Evolutionary conservation across 768 basidiomycete genomes (phyloP).

Genomic region (Arthromyces matolae): DNA sequence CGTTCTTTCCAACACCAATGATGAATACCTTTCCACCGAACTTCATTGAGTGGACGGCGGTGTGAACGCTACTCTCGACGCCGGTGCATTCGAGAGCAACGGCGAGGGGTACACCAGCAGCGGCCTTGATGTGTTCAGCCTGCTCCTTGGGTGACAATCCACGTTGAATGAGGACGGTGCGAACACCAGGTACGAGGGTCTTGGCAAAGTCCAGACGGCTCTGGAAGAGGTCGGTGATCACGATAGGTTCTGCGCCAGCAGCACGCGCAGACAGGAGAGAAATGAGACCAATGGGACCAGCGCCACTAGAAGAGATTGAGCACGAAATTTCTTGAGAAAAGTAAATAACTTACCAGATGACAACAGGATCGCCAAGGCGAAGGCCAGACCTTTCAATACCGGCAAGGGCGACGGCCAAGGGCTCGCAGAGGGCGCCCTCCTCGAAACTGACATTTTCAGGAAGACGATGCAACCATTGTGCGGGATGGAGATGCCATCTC

Average conservation of each 20-base stretch:
- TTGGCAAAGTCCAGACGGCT: slow-evolving; percentile 65
- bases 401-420: slow-evolving; percentile 62
- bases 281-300: slow-evolving; percentile 64
- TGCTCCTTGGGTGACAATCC: slow-evolving; percentile 43
- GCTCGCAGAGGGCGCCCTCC: slow-evolving; percentile 67
- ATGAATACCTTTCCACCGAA: slow-evolving; percentile 70
- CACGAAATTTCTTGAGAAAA: background rate
- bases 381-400: slow-evolving; percentile 64
- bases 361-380: slow-evolving; percentile 58
- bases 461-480: slow-evolving; percentile 63
- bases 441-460: slow-evolving; percentile 61
- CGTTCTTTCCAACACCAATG: slow-evolving; percentile 65
- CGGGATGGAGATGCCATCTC: slow-evolving; percentile 64
- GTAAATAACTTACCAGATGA: slow-evolving; percentile 47
- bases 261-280: slow-evolving; percentile 61
- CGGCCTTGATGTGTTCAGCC: slow-evolving; percentile 49
- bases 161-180: slow-evolving; percentile 52
- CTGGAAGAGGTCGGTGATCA: slow-evolving; percentile 67
- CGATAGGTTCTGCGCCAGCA: slow-evolving; percentile 65
- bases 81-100: slow-evolving; percentile 64
- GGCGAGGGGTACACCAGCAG: slow-evolving; percentile 45
- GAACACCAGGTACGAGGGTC: slow-evolving; percentile 54
- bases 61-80: slow-evolving; percentile 57
- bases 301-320: slow-evolving; percentile 39
- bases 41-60: slow-evolving; percentile 57